Evolutionary conservation across 2,329 filamentous ascomycete species (phyloP), one percentile per base, ranked within the genome.

Genomic region (Atkinsonella hypoxylon): DNA sequence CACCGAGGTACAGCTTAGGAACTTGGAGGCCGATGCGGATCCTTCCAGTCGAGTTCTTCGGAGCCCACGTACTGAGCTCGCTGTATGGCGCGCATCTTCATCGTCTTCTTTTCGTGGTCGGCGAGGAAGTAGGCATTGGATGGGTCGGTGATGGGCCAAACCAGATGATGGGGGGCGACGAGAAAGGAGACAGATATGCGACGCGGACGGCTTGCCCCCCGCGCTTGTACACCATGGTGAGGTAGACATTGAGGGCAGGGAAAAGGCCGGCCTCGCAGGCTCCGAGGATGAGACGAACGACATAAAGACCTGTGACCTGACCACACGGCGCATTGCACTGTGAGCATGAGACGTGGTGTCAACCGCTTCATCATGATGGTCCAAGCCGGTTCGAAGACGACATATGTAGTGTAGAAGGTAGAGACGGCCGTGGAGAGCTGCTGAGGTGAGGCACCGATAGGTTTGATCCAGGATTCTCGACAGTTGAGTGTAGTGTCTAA

Each of bases 201-300:
- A 79, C 73, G 2, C 78, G 68, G 13, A 75, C 70, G 1, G 73
- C 75, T 18, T 76, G 68, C 59, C 82, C 78, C 3, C 75, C 71
- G 6, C 71, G 68, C 17, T 74, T 72, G 43, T 63, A 64, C 3
- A 62, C 55, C 51, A 60, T 58, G 26, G 58, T 61, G 22, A 62
- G 57, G 47, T 61, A 62, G 13, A 60, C 9, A 51, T 56, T 59
- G 8, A 62, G 54, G 10, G 54, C 55, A n/a, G 60, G 60, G 39
- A 61, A 61, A 2, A 62, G 46, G 31, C 59, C 60, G 17, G 57
- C 57, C 34, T 62, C 60, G 47, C 53, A 58, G 20, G 55, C 56
- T 3, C 60, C 60, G 22, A 60, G 51, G 20, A 60, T 51, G 38
- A 63, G 53, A 20, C 61, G 58, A 26, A 53, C 54, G 9, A 55